A percentile compares a stretch with the other conserved stretches of the same genome.
phyloP scores from a whole-genome alignment of 768 basidiomycete genomes.

The Pholiota microspora region DNA sequence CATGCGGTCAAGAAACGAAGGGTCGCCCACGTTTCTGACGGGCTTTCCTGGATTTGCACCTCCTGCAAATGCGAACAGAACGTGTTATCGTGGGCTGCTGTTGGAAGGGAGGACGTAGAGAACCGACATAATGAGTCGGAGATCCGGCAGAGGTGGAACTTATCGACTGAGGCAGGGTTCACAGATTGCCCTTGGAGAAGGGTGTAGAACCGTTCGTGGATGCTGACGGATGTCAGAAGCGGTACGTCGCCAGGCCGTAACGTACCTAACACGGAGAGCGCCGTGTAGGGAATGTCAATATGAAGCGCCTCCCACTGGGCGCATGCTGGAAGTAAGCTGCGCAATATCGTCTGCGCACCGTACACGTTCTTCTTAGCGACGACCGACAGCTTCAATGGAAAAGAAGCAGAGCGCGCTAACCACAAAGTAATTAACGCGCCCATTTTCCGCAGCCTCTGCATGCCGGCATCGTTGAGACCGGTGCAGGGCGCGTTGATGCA shows the following conservation, averaged over 20 bases:
- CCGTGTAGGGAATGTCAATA: slow-evolving; percentile 8
- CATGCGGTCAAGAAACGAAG: slow-evolving; percentile 11
- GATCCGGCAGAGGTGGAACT: slow-evolving; percentile 8
- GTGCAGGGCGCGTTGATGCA: slow-evolving; percentile 9
- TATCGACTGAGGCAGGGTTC: neutral
- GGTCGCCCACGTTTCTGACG: slow-evolving; percentile 14
- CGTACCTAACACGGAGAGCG: slow-evolving; percentile 3
- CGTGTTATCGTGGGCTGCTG: neutral
- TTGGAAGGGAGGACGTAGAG: slow-evolving; percentile 7
- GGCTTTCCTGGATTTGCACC: slow-evolving; percentile 13
- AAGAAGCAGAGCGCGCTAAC: slow-evolving; percentile 1
- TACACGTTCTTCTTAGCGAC: slow-evolving; percentile 6
- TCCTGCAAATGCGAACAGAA: slow-evolving; percentile 14
- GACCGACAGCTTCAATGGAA: slow-evolving; percentile 15
- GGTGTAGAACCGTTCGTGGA: neutral
- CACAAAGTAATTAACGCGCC: slow-evolving; percentile 1
- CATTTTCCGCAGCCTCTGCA: neutral
- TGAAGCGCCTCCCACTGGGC: slow-evolving; percentile 13
- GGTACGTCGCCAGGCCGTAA: slow-evolving; percentile 12
- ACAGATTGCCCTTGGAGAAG: neutral
- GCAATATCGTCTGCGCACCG: slow-evolving; percentile 7
- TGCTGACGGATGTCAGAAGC: slow-evolving; percentile 12
- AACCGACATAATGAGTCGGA: slow-evolving; percentile 11
- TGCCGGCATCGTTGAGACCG: neutral
- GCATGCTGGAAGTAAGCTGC: slow-evolving; percentile 12